phyloP scores from a whole-genome alignment of 257 asterid species.

The Mitragyna speciosa region DNA sequence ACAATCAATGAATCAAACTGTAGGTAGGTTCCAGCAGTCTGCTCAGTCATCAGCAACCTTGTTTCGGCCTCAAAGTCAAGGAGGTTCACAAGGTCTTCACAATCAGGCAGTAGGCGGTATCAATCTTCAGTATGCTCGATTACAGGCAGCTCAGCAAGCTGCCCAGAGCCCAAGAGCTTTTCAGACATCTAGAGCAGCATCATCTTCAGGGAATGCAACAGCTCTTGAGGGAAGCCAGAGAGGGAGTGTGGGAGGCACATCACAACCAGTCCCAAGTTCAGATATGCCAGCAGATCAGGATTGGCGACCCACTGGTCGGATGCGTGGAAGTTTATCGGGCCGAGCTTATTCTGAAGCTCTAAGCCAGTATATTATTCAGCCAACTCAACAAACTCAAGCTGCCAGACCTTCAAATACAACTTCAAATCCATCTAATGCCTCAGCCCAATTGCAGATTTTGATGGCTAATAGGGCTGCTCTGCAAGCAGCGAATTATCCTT shows the following conservation, averaged over 20 bases:
- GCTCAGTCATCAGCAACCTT: constrained; percentile 28
- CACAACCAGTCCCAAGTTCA: constrained; percentile 30
- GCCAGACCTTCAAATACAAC: constrained; percentile 31
- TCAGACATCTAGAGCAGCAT: constrained; percentile 31
- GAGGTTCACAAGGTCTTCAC: constrained; percentile 30
- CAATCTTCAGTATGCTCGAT: constrained; percentile 38
- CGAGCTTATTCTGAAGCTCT: constrained; percentile 55
- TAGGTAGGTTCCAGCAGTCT: constrained; percentile 30
- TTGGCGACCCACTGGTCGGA: constrained; percentile 60
- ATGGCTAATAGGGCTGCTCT: constrained; percentile 33
- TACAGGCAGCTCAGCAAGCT: constrained; percentile 40
- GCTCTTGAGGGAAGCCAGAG: constrained; percentile 35
- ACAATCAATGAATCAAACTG: constrained; percentile 35
- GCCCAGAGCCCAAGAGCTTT: constrained; percentile 33
- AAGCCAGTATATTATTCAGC: constrained; percentile 39
- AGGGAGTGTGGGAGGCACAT: constrained; percentile 24
- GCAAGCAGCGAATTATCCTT: constrained; percentile 12
- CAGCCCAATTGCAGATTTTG: constrained; percentile 30
- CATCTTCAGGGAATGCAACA: constrained; percentile 31
- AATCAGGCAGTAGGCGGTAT: constrained; percentile 20
- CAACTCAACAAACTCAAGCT: constrained; percentile 51
- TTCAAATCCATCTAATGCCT: constrained; percentile 27
- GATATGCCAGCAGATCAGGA: constrained; percentile 28
- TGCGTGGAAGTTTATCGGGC: constrained; percentile 79
- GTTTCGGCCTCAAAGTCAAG: constrained; percentile 29